These are phyloP conservation scores for Babesia ovis DNA, from an alignment of 169 alveolate genomes.

Conservation along the genomic window DNA sequence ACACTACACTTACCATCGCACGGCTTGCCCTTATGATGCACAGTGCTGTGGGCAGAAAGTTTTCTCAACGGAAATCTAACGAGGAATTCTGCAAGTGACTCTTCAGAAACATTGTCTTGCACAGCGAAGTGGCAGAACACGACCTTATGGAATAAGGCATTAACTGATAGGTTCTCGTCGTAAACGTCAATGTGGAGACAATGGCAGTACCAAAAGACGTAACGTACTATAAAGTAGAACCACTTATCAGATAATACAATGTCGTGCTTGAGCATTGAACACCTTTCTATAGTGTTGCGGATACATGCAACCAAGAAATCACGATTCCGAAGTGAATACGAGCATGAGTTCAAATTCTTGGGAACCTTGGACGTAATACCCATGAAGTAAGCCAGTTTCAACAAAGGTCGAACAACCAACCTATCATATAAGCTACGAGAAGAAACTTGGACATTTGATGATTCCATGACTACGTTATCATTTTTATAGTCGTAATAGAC, in stretches of 20 bases:
- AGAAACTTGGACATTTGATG: background rate
- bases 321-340: conserved; percentile 27
- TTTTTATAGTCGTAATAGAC: conserved; percentile 52
- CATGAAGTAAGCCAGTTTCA: background rate
- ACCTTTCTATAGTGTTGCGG: conserved; percentile 15
- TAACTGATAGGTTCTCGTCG: conserved; percentile 13
- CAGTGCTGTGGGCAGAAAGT: conserved; percentile 12
- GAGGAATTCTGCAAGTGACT: conserved; percentile 1
- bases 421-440: conserved; percentile 8
- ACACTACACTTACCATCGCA: conserved; percentile 34
- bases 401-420: background rate
- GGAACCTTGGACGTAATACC: conserved; percentile 4
- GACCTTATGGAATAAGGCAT: conserved; percentile 34
- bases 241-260: conserved; percentile 15
- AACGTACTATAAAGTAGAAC: conserved; percentile 49
- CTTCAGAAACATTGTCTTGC: conserved; percentile 1
- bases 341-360: background rate
- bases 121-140: conserved; percentile 24
- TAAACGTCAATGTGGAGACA: conserved; percentile 47
- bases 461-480: conserved; percentile 53
- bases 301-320: conserved; percentile 23
- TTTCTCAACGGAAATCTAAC: conserved; percentile 2
- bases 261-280: conserved; percentile 3
- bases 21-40: conserved; percentile 29
- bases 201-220: conserved; percentile 55